Percentiles rank a stretch among this genome's conserved stretches.
phyloP scores from a whole-genome alignment of 306 rosid genomes.

The Glycyrrhiza uralensis region DNA sequence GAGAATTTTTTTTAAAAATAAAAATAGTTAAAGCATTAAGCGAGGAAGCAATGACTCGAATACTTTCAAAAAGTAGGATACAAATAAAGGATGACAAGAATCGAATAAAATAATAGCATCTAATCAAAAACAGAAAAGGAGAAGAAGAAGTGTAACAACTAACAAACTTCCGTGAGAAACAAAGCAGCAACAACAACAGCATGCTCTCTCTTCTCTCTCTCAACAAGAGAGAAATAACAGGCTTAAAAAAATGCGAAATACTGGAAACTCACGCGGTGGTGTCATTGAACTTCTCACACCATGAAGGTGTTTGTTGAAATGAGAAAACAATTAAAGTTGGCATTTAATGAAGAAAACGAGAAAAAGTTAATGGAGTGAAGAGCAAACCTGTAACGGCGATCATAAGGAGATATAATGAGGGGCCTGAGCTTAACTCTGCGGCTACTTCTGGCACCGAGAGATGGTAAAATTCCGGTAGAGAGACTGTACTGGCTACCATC shows the following conservation, averaged over 20 bases:
- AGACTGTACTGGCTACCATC: conserved; percentile 88
- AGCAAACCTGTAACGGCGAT: conserved; percentile 75
- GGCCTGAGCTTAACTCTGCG: conserved; percentile 52
- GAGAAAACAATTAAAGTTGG: too few relatives aligned
- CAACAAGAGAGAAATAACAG: not conserved
- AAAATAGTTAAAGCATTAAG: too few relatives aligned
- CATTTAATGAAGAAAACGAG: not conserved
- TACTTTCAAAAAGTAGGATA: not conserved
- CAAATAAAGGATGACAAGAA: not conserved
- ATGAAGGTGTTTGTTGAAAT: not conserved
- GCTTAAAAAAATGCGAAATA: not conserved
- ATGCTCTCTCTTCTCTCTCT: not conserved
- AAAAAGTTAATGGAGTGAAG: not conserved
- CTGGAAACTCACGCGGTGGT: not conserved
- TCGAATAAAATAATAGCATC: not conserved
- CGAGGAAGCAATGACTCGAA: not conserved
- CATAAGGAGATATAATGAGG: conserved; percentile 61
- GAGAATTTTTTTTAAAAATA: too few relatives aligned
- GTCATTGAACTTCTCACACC: not conserved
- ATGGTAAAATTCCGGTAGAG: conserved; percentile 69
- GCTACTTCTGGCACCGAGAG: conserved; percentile 73
- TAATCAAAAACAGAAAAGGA: not conserved
- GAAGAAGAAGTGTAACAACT: not conserved
- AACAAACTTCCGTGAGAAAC: conserved; percentile 12
- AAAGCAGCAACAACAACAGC: not conserved